A percentile compares a stretch with the other conserved stretches of the same genome.
These are phyloP conservation scores for Prototheca wickerhamii DNA, from an alignment of 163 green algal genomes.

Conservation along the genomic window DNA sequence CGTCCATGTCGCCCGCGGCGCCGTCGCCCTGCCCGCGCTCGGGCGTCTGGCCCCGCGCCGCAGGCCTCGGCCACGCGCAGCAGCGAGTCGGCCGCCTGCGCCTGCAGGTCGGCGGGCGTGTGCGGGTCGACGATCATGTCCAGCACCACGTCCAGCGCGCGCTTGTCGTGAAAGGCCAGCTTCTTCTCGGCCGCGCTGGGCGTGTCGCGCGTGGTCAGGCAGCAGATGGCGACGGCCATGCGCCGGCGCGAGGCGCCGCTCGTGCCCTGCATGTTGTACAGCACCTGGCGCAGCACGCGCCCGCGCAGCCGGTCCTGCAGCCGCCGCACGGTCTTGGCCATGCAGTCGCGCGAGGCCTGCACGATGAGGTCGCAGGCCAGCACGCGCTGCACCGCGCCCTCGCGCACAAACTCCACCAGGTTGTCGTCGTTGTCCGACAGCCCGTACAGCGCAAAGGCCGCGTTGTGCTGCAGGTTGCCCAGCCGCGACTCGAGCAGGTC, in stretches of 20 bases:
- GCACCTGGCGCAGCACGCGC: slow-evolving; percentile 70
- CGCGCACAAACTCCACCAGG: slow-evolving; percentile 82
- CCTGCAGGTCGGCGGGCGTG: slow-evolving; percentile 12
- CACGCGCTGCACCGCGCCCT: slow-evolving; percentile 77
- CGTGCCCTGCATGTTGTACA: slow-evolving; percentile 56
- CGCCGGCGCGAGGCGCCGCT: slow-evolving; percentile 46
- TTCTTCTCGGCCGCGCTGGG: slow-evolving; percentile 40
- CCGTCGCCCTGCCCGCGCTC: too few species aligned
- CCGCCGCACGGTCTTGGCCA: slow-evolving; percentile 93
- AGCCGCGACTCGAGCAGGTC: slow-evolving; percentile 83
- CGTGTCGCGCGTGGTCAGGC: slow-evolving; percentile 49
- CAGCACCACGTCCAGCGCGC: slow-evolving; percentile 50
- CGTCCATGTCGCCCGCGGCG: too few species aligned
- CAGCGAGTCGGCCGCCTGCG: slow-evolving; percentile 12
- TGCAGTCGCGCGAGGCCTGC: slow-evolving; percentile 83
- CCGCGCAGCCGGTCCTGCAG: slow-evolving; percentile 73
- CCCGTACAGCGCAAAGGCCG: slow-evolving; percentile 93
- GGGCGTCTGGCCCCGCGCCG: too few species aligned
- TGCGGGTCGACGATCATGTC: slow-evolving; percentile 39
- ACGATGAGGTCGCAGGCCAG: slow-evolving; percentile 77
- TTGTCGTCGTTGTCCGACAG: slow-evolving; percentile 98
- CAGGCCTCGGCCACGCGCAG: slow-evolving; percentile 14
- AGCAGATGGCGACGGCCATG: slow-evolving; percentile 68
- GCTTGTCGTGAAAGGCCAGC: slow-evolving; percentile 57
- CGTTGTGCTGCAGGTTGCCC: slow-evolving; percentile 89